phyloP scores from a whole-genome alignment of 75 land plant genomes.

The Ceratopteris richardii region DNA sequence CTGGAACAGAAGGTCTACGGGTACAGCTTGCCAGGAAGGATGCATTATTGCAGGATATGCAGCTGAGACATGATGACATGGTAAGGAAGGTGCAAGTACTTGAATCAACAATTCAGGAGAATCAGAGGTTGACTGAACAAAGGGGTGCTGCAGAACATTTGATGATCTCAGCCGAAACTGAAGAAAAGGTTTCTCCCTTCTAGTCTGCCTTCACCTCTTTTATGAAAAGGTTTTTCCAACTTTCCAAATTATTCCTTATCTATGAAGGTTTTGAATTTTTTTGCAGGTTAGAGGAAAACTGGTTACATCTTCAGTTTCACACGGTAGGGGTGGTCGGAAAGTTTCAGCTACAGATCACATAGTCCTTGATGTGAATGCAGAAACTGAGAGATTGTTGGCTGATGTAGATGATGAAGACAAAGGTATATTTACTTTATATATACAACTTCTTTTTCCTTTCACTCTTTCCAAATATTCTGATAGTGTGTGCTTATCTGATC shows the following conservation, averaged over 20 bases:
- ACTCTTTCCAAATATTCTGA: no score
- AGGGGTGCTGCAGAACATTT: constrained; percentile 16
- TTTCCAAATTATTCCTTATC: no score
- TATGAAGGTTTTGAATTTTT: no score
- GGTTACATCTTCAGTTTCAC: constrained; percentile 28
- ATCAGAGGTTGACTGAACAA: constrained; percentile 30
- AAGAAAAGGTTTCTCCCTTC: no score
- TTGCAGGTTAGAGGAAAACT: constrained; percentile 53
- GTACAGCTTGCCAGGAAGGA: constrained; percentile 43
- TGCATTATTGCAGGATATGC: constrained; percentile 43
- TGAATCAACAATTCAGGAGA: constrained; percentile 42
- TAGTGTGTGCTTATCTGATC: no score
- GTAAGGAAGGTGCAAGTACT: constrained; percentile 27
- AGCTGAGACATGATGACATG: constrained; percentile 43
- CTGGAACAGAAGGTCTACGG: constrained; percentile 43
- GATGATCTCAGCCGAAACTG: not conserved
- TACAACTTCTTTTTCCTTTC: not conserved
- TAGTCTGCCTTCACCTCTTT: no score
- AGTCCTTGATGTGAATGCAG: constrained; percentile 66
- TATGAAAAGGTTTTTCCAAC: no score
- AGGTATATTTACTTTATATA: constrained; percentile 36
- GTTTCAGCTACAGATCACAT: constrained; percentile 50
- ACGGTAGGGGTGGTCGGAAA: constrained; percentile 75
- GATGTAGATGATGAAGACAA: constrained; percentile 87
- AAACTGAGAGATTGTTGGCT: constrained; percentile 28